phyloP scores from a whole-genome alignment of 139 green algal species.

The Edaphochlamys debaryana region DNA sequence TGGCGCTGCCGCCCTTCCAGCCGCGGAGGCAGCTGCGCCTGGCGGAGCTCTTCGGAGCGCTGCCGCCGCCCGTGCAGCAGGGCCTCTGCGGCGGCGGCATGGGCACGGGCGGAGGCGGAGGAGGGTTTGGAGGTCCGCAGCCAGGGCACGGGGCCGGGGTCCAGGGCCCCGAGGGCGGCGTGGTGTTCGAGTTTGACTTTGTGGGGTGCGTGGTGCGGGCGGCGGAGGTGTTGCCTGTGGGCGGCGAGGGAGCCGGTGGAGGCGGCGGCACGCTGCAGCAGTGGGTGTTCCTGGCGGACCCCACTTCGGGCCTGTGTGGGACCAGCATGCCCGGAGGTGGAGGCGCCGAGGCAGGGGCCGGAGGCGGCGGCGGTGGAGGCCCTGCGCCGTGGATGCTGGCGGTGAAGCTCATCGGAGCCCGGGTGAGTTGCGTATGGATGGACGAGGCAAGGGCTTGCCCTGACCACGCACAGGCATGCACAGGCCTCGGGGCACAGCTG shows the following conservation, averaged over 20 bases:
- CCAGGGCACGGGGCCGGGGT: not conserved
- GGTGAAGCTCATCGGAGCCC: slow-evolving; percentile 21
- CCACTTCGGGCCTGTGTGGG: slow-evolving; percentile 17
- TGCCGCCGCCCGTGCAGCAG: not conserved
- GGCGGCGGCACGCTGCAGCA: not conserved
- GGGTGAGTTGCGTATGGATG: not conserved
- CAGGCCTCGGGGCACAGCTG: not conserved
- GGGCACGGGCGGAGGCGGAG: not conserved
- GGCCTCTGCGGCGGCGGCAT: not conserved
- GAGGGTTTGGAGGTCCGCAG: not conserved
- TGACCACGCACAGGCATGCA: not conserved
- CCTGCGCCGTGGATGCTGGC: slow-evolving; percentile 38
- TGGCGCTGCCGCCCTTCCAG: not conserved
- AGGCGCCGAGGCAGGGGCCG: not conserved
- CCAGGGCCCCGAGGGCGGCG: too few relatives aligned
- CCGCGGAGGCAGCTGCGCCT: slow-evolving; percentile 18
- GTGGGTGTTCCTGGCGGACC: slow-evolving; percentile 47
- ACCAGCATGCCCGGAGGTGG: not conserved
- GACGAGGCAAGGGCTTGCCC: not conserved
- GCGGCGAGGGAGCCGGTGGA: not conserved
- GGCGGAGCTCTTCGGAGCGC: not conserved
- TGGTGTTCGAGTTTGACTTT: slow-evolving; percentile 37
- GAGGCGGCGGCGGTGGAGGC: not conserved
- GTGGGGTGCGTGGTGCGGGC: slow-evolving; percentile 10
- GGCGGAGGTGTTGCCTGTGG: not conserved